Base-by-base conservation (phyloP, 2,329 filamentous ascomycete genomes). In the Diplocarpon mali region DNA sequence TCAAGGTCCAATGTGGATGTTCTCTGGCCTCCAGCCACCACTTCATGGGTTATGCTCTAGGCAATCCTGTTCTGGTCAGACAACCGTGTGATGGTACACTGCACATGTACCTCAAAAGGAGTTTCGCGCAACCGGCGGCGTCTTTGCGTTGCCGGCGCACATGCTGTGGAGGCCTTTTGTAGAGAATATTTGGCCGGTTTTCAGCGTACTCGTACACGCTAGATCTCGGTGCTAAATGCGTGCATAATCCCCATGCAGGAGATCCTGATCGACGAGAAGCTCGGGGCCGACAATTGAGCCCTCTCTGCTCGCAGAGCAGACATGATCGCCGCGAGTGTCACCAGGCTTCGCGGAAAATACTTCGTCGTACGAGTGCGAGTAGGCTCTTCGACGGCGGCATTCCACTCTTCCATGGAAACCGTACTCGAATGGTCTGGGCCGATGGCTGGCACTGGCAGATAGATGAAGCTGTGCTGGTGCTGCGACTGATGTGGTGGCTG, bases 81-180 rank as follows among this genome's bases (percentile, higher is more conserved):
- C 32, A 28, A 9, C 27, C 6, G n/a, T 36, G 9, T 14, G 35
- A 32, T 32, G 2, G 29, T 4, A 31, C 30, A 30, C 1, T 31
- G 35, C 30, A 32, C 37, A 14, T 31, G 15, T 17, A 11, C 35
- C 24, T 14, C 16, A 28, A 13, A 17, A 20, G 34, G 28, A 31
- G 31, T 31, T 36, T 17, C 13, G 37, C 36, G 38, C 13, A n/a
- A 36, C 28, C 27, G 24, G 24, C 40, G 32, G 38, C 43, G 36
- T 14, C 43, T 20, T 35, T 45, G 37, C 24, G 28, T 40, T 40
- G 34, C 43, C 32, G 32, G 32, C 43, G 43, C 38, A 45, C 38
- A 45, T 37, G 31, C 30, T 36, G 37, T 45, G 37, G 31, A 20
- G 11, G 17, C 14, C 38, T 20, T 28, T 5, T 15, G 16, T 17